Evolutionary conservation across 768 basidiomycete species (phyloP).

Genomic region (Tylopilus subfusipes): DNA sequence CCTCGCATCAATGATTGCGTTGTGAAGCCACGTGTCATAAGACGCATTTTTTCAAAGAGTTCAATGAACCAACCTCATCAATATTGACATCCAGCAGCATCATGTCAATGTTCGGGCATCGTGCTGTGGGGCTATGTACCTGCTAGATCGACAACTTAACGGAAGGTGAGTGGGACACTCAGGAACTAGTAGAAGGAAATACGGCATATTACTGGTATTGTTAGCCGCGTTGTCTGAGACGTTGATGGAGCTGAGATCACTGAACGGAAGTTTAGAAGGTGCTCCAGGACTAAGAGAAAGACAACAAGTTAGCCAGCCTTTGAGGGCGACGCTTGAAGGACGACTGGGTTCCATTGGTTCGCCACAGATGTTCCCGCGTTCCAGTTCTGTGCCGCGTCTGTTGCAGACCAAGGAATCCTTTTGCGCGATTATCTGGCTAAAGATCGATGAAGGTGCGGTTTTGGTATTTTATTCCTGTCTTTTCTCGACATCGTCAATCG

Average conservation of each 20-base stretch:
- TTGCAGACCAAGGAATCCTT: too few species aligned
- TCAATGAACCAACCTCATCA: slow-evolving; percentile 17
- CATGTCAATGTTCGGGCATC: slow-evolving; percentile 36
- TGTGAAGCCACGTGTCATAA: too few species aligned
- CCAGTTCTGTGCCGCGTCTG: too few species aligned
- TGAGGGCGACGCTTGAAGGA: background rate
- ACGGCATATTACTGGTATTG: slow-evolving; percentile 20
- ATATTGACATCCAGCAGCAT: slow-evolving; percentile 9
- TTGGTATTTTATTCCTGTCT: too few species aligned
- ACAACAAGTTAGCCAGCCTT: too few species aligned
- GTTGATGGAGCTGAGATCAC: slow-evolving; percentile 39
- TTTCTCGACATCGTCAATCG: slow-evolving; percentile 62
- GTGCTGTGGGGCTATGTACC: slow-evolving; percentile 46
- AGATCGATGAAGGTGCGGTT: too few species aligned
- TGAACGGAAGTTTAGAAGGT: slow-evolving; percentile 47
- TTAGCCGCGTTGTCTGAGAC: slow-evolving; percentile 46
- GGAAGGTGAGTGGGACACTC: background rate
- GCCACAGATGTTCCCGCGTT: too few species aligned
- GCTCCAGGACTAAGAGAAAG: slow-evolving; percentile 33
- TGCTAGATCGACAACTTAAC: slow-evolving; percentile 29
- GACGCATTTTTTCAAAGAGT: too few species aligned
- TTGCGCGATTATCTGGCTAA: too few species aligned
- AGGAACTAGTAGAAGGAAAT: background rate
- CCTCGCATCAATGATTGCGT: too few species aligned
- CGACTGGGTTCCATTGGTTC: slow-evolving; percentile 6